Evolutionary conservation across 495 filamentous ascomycete species (phyloP).

Genomic region (Aspergillus baeticus): DNA sequence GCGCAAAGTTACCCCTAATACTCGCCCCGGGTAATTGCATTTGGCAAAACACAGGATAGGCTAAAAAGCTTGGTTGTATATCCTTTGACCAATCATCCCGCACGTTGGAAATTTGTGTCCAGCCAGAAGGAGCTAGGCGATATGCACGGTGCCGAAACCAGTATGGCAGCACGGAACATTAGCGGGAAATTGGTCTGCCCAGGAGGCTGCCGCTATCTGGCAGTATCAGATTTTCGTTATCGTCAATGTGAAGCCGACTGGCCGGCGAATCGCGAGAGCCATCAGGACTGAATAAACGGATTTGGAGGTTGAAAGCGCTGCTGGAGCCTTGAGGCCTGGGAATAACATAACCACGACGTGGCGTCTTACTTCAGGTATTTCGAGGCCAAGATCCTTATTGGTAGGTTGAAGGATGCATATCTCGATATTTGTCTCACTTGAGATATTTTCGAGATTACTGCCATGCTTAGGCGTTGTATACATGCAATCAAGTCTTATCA

Average conservation of each 20-base stretch:
- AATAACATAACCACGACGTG: too few species aligned
- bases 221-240: background rate
- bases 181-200: background rate
- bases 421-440: too few species aligned
- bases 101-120: background rate
- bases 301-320: too few species aligned
- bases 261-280: background rate
- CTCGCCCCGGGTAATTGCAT: background rate
- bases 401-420: background rate
- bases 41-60: background rate
- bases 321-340: too few species aligned
- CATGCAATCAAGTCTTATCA: too few species aligned
- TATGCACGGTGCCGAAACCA: constrained; percentile 4
- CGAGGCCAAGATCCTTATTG: background rate
- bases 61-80: constrained; percentile 17
- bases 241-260: too few species aligned
- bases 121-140: background rate
- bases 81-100: background rate
- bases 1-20: background rate
- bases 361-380: too few species aligned
- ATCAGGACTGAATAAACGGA: background rate
- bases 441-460: too few species aligned
- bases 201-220: background rate
- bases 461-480: too few species aligned
- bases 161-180: constrained; percentile 13